Evolutionary conservation across 2,329 filamentous ascomycete species (phyloP).

Genomic region (Myriosclerotinia scirpicola): DNA sequence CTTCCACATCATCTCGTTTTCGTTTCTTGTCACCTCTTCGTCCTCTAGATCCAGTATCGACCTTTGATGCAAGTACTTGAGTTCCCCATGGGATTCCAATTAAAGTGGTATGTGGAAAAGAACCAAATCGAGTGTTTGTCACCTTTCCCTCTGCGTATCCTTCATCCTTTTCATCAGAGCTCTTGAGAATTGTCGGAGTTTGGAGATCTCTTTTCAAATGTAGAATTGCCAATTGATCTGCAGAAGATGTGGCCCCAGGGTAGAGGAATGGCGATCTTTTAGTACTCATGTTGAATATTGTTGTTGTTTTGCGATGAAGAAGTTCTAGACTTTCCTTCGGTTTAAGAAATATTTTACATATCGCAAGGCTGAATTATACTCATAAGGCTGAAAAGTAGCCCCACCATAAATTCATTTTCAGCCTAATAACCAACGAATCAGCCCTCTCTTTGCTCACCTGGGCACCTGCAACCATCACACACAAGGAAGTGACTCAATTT

Average conservation of each 20-base stretch:
- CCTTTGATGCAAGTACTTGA: constrained; percentile 83
- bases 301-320: constrained; percentile 13
- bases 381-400: constrained; percentile 2
- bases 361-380: not conserved
- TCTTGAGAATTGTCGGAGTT: constrained; percentile 69
- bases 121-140: constrained; percentile 91
- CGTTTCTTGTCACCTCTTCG: constrained; percentile 56
- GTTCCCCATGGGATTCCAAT: constrained; percentile 84
- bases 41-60: constrained; percentile 88
- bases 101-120: constrained; percentile 77
- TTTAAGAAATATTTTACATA: constrained; percentile 21
- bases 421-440: constrained; percentile 11
- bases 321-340: constrained; percentile 17
- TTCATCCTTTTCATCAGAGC: constrained; percentile 60
- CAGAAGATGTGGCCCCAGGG: constrained; percentile 60
- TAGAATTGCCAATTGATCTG: constrained; percentile 74
- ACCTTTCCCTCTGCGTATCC: constrained; percentile 76
- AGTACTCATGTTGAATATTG: constrained; percentile 31
- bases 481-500: constrained; percentile 25
- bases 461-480: constrained; percentile 17
- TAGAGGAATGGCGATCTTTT: constrained; percentile 75
- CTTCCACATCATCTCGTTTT: constrained; percentile 45
- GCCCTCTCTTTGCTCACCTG: not conserved
- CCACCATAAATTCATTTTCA: constrained; percentile 1
- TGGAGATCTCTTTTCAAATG: constrained; percentile 87